phyloP scores from a whole-genome alignment of 169 alveolate genomes.

The Perkinsus marinus region DNA sequence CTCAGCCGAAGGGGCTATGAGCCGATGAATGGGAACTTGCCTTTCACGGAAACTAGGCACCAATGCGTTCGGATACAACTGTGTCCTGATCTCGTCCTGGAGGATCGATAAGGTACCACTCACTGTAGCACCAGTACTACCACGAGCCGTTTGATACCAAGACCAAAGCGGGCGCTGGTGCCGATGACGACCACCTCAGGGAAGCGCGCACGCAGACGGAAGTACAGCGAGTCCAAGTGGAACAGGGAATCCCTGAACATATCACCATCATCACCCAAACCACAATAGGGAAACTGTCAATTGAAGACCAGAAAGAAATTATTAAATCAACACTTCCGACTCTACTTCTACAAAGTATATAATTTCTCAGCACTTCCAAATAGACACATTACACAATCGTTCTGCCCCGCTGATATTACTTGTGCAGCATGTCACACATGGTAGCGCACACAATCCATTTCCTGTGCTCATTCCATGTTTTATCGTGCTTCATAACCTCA shows the following conservation, averaged over 20 bases:
- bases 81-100: background rate
- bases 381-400: background rate
- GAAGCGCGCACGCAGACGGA: slow-evolving; percentile 25
- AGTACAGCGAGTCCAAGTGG: slow-evolving; percentile 43
- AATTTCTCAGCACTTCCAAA: background rate
- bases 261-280: too few species aligned
- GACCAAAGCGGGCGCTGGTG: slow-evolving; percentile 46
- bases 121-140: background rate
- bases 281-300: too few species aligned
- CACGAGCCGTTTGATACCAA: slow-evolving; percentile 20
- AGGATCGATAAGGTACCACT: background rate
- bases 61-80: background rate
- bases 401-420: background rate
- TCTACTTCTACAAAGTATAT: too few species aligned
- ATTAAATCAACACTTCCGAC: too few species aligned
- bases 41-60: background rate
- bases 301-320: too few species aligned
- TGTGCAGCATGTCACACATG: background rate
- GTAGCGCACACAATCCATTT: background rate
- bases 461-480: background rate
- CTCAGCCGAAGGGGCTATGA: background rate
- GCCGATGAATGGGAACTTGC: background rate
- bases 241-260: slow-evolving; percentile 44
- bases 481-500: background rate
- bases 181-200: slow-evolving; percentile 45